A percentile compares a stretch with the other conserved stretches of the same genome.
Evolutionary conservation across 768 basidiomycete species (phyloP).

Genomic region (Podaxis sp.): DNA sequence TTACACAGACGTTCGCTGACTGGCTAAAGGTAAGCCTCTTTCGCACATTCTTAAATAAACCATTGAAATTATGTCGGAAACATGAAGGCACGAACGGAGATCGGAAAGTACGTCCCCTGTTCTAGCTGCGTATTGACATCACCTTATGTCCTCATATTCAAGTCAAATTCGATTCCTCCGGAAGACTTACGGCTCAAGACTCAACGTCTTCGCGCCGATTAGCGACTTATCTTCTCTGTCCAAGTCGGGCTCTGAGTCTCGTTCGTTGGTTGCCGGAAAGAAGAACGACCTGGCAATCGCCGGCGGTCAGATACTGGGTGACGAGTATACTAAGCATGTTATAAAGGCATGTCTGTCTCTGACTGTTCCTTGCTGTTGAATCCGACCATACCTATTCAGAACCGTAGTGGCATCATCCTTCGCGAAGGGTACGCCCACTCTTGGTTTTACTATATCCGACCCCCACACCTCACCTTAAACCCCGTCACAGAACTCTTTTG

Average conservation of each 20-base stretch:
- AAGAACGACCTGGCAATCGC: slow-evolving; percentile 70
- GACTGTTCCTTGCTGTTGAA: not conserved
- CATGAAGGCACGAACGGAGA: slow-evolving; percentile 70
- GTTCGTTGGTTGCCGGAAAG: slow-evolving; percentile 58
- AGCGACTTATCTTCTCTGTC: slow-evolving; percentile 84
- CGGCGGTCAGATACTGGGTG: slow-evolving; percentile 85
- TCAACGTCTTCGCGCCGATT: slow-evolving; percentile 90
- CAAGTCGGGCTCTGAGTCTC: slow-evolving; percentile 54
- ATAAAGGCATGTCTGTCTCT: slow-evolving; percentile 55
- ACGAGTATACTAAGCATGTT: slow-evolving; percentile 94
- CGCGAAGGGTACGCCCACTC: slow-evolving; percentile 62
- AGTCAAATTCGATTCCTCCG: slow-evolving; percentile 84
- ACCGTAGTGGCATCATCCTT: slow-evolving; percentile 90
- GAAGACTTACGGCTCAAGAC: slow-evolving; percentile 71
- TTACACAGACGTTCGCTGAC: slow-evolving; percentile 69
- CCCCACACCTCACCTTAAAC: not conserved
- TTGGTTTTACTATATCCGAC: not conserved
- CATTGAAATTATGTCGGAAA: not conserved
- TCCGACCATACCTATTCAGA: slow-evolving; percentile 36
- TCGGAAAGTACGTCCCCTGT: slow-evolving; percentile 72
- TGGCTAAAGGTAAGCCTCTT: slow-evolving; percentile 68
- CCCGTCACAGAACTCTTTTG: slow-evolving; percentile 58
- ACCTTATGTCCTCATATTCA: slow-evolving; percentile 1
- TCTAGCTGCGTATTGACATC: not conserved
- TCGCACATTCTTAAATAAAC: not conserved